Percentiles rank a stretch among this genome's conserved stretches.
Evolutionary conservation across 2,329 filamentous ascomycete genomes (phyloP).

Genomic region (Trichoderma oligosporum): DNA sequence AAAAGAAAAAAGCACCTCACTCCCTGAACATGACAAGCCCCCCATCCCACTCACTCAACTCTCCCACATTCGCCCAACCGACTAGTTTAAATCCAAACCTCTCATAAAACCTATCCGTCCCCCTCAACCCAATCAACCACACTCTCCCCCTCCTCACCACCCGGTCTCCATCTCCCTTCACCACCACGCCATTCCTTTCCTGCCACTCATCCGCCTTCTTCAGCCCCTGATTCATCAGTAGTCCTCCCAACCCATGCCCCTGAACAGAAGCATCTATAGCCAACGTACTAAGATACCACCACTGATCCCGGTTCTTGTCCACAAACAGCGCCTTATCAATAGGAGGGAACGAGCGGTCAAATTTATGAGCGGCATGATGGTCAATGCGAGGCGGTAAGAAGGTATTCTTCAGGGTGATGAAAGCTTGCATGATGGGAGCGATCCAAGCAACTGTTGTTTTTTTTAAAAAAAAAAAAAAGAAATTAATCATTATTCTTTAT

Average conservation of each 20-base stretch:
- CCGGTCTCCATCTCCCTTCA: conserved; percentile 24
- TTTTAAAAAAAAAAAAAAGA: background rate
- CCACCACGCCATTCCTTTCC: background rate
- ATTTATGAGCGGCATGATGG: conserved; percentile 23
- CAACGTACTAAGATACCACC: conserved; percentile 37
- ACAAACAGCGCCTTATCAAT: conserved; percentile 28
- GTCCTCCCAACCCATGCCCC: conserved; percentile 31
- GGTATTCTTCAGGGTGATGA: conserved; percentile 26
- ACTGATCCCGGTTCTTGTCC: conserved; percentile 29
- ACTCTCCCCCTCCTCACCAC: conserved; percentile 27
- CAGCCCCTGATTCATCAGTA: conserved; percentile 33
- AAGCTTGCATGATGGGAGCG: conserved; percentile 27
- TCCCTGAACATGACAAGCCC: conserved; percentile 38
- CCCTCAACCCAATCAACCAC: conserved; percentile 34
- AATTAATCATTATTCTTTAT: too few species aligned
- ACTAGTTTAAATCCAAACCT: conserved; percentile 35
- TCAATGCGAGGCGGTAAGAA: conserved; percentile 28
- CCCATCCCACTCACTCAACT: conserved; percentile 36
- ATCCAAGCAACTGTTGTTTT: conserved; percentile 30
- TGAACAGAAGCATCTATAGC: conserved; percentile 33
- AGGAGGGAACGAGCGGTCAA: conserved; percentile 27
- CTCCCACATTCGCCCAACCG: conserved; percentile 35
- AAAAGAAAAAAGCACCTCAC: too few species aligned
- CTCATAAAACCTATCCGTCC: conserved; percentile 33
- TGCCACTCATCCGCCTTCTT: conserved; percentile 25